Evolutionary conservation across 441 rosid genomes (phyloP).

Genomic region (Dalechampia spathulata): DNA sequence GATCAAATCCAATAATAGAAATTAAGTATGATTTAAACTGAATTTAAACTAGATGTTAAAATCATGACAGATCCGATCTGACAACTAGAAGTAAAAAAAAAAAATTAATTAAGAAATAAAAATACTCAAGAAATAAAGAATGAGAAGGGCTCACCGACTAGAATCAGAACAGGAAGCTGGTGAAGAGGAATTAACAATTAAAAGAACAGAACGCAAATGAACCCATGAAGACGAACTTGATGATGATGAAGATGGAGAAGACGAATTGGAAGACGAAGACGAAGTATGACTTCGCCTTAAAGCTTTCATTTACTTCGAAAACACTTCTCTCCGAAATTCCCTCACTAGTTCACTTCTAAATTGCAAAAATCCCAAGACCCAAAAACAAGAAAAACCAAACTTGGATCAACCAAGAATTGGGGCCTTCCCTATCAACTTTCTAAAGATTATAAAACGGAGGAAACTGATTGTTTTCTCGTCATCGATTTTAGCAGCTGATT

Average conservation of each 20-base stretch:
- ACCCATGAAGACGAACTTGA: slow-evolving; percentile 76
- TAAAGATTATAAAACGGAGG: too few species aligned
- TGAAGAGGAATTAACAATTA: slow-evolving; percentile 74
- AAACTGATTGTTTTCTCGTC: too few species aligned
- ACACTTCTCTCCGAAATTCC: not conserved
- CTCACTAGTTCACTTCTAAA: too few species aligned
- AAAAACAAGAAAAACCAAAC: not conserved
- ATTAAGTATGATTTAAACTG: not conserved
- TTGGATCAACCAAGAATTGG: not conserved
- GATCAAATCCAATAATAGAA: not conserved
- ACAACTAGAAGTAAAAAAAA: not conserved
- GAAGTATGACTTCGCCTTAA: slow-evolving; percentile 82
- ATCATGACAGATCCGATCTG: slow-evolving; percentile 24
- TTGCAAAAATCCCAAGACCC: not conserved
- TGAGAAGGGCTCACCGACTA: slow-evolving; percentile 59
- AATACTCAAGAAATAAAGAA: not conserved
- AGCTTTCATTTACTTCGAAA: slow-evolving; percentile 67
- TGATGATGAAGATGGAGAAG: slow-evolving; percentile 62
- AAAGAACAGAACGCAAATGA: slow-evolving; percentile 84
- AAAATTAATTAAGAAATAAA: not conserved
- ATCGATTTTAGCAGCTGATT: too few species aligned
- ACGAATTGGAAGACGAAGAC: slow-evolving; percentile 56
- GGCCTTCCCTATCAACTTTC: too few species aligned
- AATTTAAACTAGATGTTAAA: not conserved
- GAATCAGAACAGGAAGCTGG: slow-evolving; percentile 75